These are phyloP conservation scores for Aspergillus nanangensis DNA, from an alignment of 495 filamentous ascomycete genomes.

Conservation along the genomic window DNA sequence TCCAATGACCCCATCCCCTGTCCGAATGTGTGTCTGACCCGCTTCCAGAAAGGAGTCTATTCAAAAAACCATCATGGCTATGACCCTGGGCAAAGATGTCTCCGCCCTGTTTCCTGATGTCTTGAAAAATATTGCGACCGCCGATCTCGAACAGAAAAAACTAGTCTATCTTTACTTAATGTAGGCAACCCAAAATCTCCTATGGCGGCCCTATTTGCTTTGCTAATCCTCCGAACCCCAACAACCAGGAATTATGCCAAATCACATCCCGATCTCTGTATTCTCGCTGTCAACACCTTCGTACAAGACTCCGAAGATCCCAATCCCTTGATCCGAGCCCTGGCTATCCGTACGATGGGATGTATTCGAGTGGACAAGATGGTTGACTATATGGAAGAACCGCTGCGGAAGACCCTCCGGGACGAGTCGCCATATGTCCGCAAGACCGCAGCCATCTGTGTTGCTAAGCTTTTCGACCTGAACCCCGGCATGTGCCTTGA, in stretches of 20 bases:
- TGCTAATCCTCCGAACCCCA: conserved; percentile 8
- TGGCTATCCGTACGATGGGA: conserved; percentile 98
- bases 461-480: conserved; percentile 95
- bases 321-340: conserved; percentile 89
- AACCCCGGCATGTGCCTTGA: conserved; percentile 90
- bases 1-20: no score
- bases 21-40: conserved; percentile 21
- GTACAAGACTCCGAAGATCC: conserved; percentile 99
- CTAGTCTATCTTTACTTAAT: conserved; percentile 98
- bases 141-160: conserved; percentile 97
- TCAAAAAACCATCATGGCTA: conserved; percentile 99
- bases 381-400: conserved; percentile 99
- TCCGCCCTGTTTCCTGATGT: conserved; percentile 97
- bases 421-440: conserved; percentile 98
- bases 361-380: conserved; percentile 99
- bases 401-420: conserved; percentile 88
- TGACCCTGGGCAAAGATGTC: conserved; percentile 98
- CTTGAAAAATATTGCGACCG: conserved; percentile 96
- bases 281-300: conserved; percentile 98
- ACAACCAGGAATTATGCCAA: conserved; percentile 92
- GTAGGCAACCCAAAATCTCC: conserved; percentile 49
- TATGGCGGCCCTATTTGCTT: background rate
- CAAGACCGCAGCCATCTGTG: conserved; percentile 96
- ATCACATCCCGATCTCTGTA: conserved; percentile 97
- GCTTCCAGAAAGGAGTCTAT: conserved; percentile 84